Percentiles rank a stretch among this genome's conserved stretches.
phyloP scores from a whole-genome alignment of 2,329 filamentous ascomycete species.

The Pseudogymnoascus sp. region DNA sequence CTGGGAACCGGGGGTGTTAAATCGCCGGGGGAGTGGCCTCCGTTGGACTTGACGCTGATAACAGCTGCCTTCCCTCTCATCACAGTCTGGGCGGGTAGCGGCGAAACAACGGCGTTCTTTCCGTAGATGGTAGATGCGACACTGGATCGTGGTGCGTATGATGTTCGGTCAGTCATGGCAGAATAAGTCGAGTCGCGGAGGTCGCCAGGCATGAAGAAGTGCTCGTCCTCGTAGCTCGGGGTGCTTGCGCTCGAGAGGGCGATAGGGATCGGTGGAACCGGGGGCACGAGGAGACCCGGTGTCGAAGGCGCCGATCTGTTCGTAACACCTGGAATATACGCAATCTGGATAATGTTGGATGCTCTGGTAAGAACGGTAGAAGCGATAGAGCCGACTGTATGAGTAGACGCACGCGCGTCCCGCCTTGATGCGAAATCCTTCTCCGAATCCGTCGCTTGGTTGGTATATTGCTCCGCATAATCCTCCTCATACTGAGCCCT shows the following conservation, averaged over 20 bases:
- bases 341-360: slow-evolving; percentile 98
- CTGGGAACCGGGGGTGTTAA: slow-evolving; percentile 62
- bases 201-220: slow-evolving; percentile 89
- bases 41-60: slow-evolving; percentile 76
- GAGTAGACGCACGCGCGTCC: slow-evolving; percentile 64
- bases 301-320: slow-evolving; percentile 83
- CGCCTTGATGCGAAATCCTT: slow-evolving; percentile 45
- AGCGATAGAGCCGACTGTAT: slow-evolving; percentile 85
- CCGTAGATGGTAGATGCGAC: slow-evolving; percentile 92
- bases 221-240: slow-evolving; percentile 63
- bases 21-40: slow-evolving; percentile 43
- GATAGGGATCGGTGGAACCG: slow-evolving; percentile 82
- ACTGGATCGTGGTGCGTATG: slow-evolving; percentile 53
- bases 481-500: slow-evolving; percentile 57
- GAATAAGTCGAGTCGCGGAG: slow-evolving; percentile 88
- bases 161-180: slow-evolving; percentile 55
- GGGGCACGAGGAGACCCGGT: slow-evolving; percentile 72
- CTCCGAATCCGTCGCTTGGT: slow-evolving; percentile 43
- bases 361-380: slow-evolving; percentile 92
- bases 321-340: slow-evolving; percentile 94
- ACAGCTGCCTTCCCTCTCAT: slow-evolving; percentile 84
- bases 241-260: slow-evolving; percentile 46
- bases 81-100: slow-evolving; percentile 71
- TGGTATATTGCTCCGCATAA: slow-evolving; percentile 40
- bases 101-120: slow-evolving; percentile 77